These are phyloP conservation scores for Plasmodium blacklocki DNA, from an alignment of 169 alveolate genomes.

Conservation along the genomic window DNA sequence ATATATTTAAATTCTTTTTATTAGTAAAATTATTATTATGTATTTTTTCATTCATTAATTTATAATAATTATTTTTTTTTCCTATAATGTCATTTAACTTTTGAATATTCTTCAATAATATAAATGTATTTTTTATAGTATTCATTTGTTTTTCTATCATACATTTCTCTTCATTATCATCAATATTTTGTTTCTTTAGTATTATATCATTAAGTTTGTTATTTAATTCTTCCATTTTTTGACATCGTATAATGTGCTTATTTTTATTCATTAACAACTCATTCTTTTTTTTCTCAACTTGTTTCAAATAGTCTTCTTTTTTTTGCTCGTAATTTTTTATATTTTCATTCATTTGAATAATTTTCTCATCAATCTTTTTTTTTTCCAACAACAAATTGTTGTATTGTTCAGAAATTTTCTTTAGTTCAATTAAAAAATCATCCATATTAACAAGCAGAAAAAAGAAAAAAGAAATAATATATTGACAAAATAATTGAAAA, in stretches of 20 bases:
- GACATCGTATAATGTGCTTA: conserved; percentile 62
- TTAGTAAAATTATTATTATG: conserved; percentile 45
- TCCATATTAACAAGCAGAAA: conserved; percentile 26
- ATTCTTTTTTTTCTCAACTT: conserved; percentile 49
- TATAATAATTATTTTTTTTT: conserved; percentile 47
- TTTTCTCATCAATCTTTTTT: conserved; percentile 61
- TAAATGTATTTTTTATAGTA: conserved; percentile 51
- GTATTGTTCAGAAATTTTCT: conserved; percentile 65
- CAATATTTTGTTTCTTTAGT: conserved; percentile 67
- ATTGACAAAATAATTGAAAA: not conserved
- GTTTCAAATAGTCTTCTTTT: conserved; percentile 37
- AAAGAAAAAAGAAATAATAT: not conserved
- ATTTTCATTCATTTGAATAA: conserved; percentile 40
- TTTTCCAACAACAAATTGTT: conserved; percentile 65
- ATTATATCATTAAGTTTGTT: conserved; percentile 60
- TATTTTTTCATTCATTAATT: conserved; percentile 35
- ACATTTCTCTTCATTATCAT: conserved; percentile 64
- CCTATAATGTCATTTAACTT: conserved; percentile 56
- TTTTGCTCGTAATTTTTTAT: conserved; percentile 59
- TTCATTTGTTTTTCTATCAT: conserved; percentile 55
- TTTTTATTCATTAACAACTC: conserved; percentile 53
- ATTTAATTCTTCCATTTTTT: conserved; percentile 70
- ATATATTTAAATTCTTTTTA: conserved; percentile 52
- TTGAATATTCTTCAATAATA: conserved; percentile 49
- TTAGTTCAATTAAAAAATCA: conserved; percentile 40